Percentiles rank a stretch among this genome's conserved stretches.
Evolutionary conservation across 2,329 filamentous ascomycete genomes (phyloP).

Genomic region (Fusarium graminum): DNA sequence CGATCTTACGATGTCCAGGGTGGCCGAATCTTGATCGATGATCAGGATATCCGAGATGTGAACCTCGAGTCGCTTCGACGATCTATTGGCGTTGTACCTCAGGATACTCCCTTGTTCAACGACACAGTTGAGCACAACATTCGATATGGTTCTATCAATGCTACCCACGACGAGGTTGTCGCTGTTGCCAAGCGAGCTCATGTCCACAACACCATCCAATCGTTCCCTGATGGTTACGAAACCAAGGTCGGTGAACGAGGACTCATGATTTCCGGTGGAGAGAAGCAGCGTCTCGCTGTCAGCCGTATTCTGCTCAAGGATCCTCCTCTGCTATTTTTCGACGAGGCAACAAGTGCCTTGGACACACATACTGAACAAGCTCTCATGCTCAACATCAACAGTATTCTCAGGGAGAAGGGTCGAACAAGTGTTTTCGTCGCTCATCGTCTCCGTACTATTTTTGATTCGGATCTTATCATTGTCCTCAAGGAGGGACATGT

Average conservation of each 20-base stretch:
- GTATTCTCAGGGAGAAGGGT: slow-evolving; percentile 86
- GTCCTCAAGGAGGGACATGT: slow-evolving; percentile 87
- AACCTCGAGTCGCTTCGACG: slow-evolving; percentile 84
- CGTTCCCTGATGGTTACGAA: slow-evolving; percentile 87
- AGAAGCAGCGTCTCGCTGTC: slow-evolving; percentile 91
- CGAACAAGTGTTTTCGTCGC: slow-evolving; percentile 96
- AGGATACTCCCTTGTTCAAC: slow-evolving; percentile 97
- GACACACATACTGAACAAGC: slow-evolving; percentile 95
- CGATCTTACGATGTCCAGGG: slow-evolving; percentile 91
- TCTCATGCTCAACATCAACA: slow-evolving; percentile 91
- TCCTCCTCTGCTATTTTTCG: slow-evolving; percentile 90
- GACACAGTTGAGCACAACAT: slow-evolving; percentile 97
- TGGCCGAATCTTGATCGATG: slow-evolving; percentile 90
- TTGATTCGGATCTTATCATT: slow-evolving; percentile 92
- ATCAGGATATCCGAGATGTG: slow-evolving; percentile 89
- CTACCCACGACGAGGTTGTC: slow-evolving; percentile 77
- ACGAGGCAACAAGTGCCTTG: slow-evolving; percentile 91
- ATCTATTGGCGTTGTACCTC: slow-evolving; percentile 93
- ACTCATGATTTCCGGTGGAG: slow-evolving; percentile 96
- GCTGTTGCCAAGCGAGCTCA: slow-evolving; percentile 85
- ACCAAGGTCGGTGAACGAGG: slow-evolving; percentile 95
- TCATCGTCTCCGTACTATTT: slow-evolving; percentile 91
- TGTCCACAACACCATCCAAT: slow-evolving; percentile 84
- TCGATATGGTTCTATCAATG: slow-evolving; percentile 86
- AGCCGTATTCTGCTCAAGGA: slow-evolving; percentile 89